Evolutionary conservation across 129 eudicot species (phyloP), one percentile per base, ranked within the genome.

Genomic region (Ambrosia trifida): DNA sequence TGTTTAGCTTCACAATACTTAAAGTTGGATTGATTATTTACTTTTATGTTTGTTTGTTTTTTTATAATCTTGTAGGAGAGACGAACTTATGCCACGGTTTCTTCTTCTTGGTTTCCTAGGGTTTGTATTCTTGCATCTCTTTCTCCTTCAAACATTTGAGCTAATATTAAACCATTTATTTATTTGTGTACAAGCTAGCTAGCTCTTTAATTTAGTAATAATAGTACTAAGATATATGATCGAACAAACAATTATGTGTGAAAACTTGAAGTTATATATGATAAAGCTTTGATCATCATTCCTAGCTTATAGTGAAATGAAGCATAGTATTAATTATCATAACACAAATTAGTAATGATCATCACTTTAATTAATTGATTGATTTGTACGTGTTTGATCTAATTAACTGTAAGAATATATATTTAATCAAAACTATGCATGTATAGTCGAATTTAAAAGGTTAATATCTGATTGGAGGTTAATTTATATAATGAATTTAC

Each of bases 81-180:
- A 60, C 2, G 83, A 80, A 33, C 72, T 80, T 69, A 70, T 80
- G 40, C 33, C 57, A 18, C 66, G 40, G 58, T 74, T 80, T 76
- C 65, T 80, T 30, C 72, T 80, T 46, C 84, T 80, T 56, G 84
- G 84, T 62, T 75, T 80, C 40, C 36, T 76, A 35, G 84, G 84
- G 84, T 80, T 51, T 5, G 84, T 80, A 33, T 14, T 49, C 16
- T 20, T 41, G 41, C 28, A 24, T 58, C 67, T 64, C 49, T 7
- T n/a, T 32, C 33, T 56, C 56, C 44, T 40, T 5, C 44, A 40
- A 40, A 40, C 44, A 6, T 40, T 7, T 8, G 44, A 40, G 44
- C 44, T 40, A 40, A 40, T 5, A 40, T 40, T 40, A 40, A 40
- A 40, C 7, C 44, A 24, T 24, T 24, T 10, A 24, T 24, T 24